Evolutionary conservation across 495 filamentous ascomycete species (phyloP), one percentile per base, ranked within the genome.

Genomic region (Xylaria cubensis): DNA sequence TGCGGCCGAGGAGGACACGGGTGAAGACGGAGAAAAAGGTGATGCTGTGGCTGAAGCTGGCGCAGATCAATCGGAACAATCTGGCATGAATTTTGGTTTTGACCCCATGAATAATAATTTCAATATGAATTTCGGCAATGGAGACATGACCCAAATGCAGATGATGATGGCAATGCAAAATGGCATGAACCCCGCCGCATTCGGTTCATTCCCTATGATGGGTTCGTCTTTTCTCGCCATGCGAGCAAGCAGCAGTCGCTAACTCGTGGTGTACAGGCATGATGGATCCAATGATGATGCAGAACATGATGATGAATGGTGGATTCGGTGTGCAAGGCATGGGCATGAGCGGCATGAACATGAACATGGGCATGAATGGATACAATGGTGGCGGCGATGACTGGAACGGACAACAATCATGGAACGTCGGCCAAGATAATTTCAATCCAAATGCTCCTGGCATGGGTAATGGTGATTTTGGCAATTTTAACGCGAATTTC

Each of bases 241-340:
- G 24, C 44, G 55, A 29, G 53, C 36, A 24, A 46, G 39, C 46
- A 24, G 36, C 64, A 4, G 55, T 63, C 67, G 64, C 79, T 81
- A 74, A 82, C 75, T 74, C 70, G 77, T 36, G 69, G 72, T 75
- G 73, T 76, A 85, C 89, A 73, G 90, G 89, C 78, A 93, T 95
- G 90, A 94, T 97, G 92, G 93, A 94, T 86, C 93, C 92, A 76
- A 95, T 95, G 92, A 86, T 86, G 84, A 93, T 94, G 89, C 92
- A 96, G 82, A 91, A 89, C 81, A 95, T 97, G 92, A 93, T 92
- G 88, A 88, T 89, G 86, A 88, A 83, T 79, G 91, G 92, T 82
- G 93, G 92, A 71, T 95, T 90, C 84, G 91, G 91, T 77, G 86
- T 88, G 79, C 88, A 88, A 80, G 91, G 90, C 85, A 94, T 94